These are phyloP conservation scores for Penicillium pancosmium DNA, from an alignment of 495 filamentous ascomycete genomes.

Conservation along the genomic window DNA sequence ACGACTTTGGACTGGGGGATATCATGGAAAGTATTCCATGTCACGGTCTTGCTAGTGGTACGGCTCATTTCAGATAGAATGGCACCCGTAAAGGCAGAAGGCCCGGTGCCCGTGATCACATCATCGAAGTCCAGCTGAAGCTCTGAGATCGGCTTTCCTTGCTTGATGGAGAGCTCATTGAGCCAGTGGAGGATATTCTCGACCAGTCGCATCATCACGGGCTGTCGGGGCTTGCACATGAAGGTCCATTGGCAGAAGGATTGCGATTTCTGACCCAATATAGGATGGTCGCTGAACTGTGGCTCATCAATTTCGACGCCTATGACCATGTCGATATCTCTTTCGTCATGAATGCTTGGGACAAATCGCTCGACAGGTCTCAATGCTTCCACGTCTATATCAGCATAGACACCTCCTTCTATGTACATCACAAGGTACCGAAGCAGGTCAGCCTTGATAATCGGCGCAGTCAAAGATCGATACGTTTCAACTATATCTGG, in stretches of 20 bases:
- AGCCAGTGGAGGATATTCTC: conserved; percentile 64
- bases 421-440: conserved; percentile 57
- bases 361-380: no score
- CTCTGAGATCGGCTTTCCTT: conserved; percentile 53
- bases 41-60: no score
- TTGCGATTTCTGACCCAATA: conserved; percentile 61
- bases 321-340: conserved; percentile 49
- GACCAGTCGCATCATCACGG: conserved; percentile 63
- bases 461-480: conserved; percentile 54
- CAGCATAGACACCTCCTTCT: conserved; percentile 41
- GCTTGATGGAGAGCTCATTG: conserved; percentile 53
- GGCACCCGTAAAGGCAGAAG: conserved; percentile 64
- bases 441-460: conserved; percentile 59
- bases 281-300: conserved; percentile 51
- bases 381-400: no score
- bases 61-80: conserved; percentile 63
- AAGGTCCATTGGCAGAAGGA: conserved; percentile 75
- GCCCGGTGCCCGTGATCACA: conserved; percentile 67
- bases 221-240: conserved; percentile 24
- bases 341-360: no score
- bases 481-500: conserved; percentile 63
- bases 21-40: no score
- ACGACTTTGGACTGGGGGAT: no score
- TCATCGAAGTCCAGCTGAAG: conserved; percentile 67
- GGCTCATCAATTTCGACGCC: conserved; percentile 69